Evolutionary conservation across 129 eudicot species (phyloP).

Genomic region (Smallanthus sonchifolius): DNA sequence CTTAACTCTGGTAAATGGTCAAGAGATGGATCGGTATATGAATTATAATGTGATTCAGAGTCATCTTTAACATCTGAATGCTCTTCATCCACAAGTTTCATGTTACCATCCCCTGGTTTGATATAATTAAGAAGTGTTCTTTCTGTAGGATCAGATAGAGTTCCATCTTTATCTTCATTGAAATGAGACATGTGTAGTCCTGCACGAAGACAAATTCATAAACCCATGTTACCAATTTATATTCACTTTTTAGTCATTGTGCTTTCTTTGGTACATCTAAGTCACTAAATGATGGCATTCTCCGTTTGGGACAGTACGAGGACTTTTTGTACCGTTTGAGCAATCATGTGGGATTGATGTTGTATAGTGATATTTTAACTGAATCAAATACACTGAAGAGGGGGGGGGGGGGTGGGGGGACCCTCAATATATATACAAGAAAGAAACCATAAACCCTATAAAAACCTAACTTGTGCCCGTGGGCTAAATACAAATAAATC

Average conservation of each 20-base stretch:
- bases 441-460: too few species aligned
- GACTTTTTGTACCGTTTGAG: not conserved
- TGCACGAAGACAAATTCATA: constrained; percentile 21
- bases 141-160: constrained; percentile 61
- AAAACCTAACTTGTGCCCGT: too few species aligned
- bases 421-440: too few species aligned
- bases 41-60: constrained; percentile 23
- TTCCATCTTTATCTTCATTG: constrained; percentile 49
- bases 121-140: constrained; percentile 66
- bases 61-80: constrained; percentile 24
- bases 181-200: constrained; percentile 90
- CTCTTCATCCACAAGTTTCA: constrained; percentile 22
- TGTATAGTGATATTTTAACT: too few species aligned
- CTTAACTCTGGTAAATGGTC: constrained; percentile 33
- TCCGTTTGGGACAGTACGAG: not conserved
- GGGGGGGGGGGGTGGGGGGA: too few species aligned
- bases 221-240: not conserved
- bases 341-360: not conserved
- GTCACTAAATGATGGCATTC: not conserved
- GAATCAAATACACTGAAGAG: too few species aligned
- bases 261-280: not conserved
- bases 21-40: constrained; percentile 15
- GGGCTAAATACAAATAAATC: too few species aligned
- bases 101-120: constrained; percentile 34
- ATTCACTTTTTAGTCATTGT: not conserved